Evolutionary conservation across 768 basidiomycete genomes (phyloP), one percentile per base, ranked within the genome.

Genomic region (Solioccasus polychromus): DNA sequence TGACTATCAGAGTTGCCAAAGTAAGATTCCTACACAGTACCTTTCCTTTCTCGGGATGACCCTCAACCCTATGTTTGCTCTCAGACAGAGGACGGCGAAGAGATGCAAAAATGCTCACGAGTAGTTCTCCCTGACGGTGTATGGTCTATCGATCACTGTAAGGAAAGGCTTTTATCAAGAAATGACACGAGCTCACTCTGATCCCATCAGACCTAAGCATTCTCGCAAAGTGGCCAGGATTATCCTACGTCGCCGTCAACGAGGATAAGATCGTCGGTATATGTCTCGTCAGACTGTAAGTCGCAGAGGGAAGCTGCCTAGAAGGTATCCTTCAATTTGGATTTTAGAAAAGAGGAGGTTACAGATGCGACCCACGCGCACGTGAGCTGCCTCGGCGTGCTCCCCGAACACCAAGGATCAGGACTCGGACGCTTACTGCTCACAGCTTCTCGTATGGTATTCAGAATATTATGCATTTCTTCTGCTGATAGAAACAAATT

Each of bases 251-350:
- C 25, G 47, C 36, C 5, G 47, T 44, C 15, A 32, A 49, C 10
- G 39, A 22, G 15, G 12, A 39, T 6, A 14, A 41, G 18, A 44
- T 50, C 31, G 12, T 55, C 18, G 44, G 48, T 9, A 40, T 28
- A 15, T 50, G 44, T 35, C 48, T 51, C 14, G 30, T 53, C 39
- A 44, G 36, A 40, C 3, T 48, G 54, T 55, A 18, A 44, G 51
- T 34, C 10, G 0, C 8, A 29, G 8, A 5, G 17, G 17, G 18
- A 31, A 12, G 18, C 4, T 6, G 10, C 6, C 12, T 17, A 34
- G 5, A 5, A 18, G 10, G 17, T n/a, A 34, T 15, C 12, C 7
- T 4, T 15, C 30, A 5, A 18, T 17, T 17, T 34, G 17, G 6
- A 17, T n/a, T 2, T n/a, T 44, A 52, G 48, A n/a, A 51, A 45